Base-by-base conservation (phyloP, 129 eudicot genomes). In the Tagetes patula region DNA sequence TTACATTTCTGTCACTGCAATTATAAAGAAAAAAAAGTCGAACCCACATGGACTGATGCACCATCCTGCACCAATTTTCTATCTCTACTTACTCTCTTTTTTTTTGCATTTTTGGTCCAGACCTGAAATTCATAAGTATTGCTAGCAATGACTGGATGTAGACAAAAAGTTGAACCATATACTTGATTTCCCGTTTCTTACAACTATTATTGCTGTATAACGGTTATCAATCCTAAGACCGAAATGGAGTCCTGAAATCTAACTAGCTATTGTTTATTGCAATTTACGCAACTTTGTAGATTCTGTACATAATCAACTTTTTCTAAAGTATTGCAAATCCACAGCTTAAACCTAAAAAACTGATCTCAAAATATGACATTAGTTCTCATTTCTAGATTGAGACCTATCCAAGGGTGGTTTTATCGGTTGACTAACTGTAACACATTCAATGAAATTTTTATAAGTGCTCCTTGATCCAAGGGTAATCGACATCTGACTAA, bases 1-100 rank as follows among this genome's bases (percentile, higher is more conserved):
- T 42, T 42, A 7, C 47, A 42, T 42, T 42, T 42, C 9, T 42
- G 47, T 10, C 41, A 79, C 83, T 65, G 93, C 97, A 9, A 61
- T 85, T 13, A 20, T 20, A 20, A 20, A 20, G 58, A 53, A 13
- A 72, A 69, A 56, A 94, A 88, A 42, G 47, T 55, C 31, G 62
- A 55, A 55, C 62, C 62, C 36, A 58, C 63, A 58, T 2, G n/a
- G 39, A 59, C 78, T 58, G 1, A n/a, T 74, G 70, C 54, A 33
- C 77, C 84, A 13, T 73, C 54, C 65, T 69, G 78, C 73, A 69
- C 66, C 77, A 43, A 37, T 55, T 55, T 30, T 8, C 40, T 6
- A 58, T 58, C 39, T 58, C 56, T n/a, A 50, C 27, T n/a, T 50
- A 13, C n/a, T 50, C 30, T 50, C 5, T n/a, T 50, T 50, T 6